phyloP scores from a whole-genome alignment of 768 basidiomycete species.

The Pulveroboletus frians region DNA sequence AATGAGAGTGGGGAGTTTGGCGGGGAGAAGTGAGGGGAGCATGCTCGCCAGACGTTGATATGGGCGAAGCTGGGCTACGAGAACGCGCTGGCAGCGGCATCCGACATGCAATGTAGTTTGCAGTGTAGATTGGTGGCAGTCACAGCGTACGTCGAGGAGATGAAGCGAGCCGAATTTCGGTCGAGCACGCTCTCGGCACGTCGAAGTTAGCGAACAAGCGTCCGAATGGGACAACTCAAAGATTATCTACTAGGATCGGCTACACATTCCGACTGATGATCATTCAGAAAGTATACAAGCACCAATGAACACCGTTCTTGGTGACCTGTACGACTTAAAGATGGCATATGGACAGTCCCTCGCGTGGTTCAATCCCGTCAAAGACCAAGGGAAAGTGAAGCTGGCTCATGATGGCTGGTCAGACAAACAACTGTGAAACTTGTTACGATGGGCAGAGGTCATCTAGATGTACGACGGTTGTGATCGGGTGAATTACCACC shows the following conservation, averaged over 20 bases:
- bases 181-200: not conserved
- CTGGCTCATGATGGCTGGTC: too few relatives aligned
- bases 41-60: slow-evolving; percentile 11
- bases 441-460: not conserved
- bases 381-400: not conserved
- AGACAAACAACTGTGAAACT: not conserved
- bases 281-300: too few relatives aligned
- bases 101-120: slow-evolving; percentile 1
- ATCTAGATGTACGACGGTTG: too few relatives aligned
- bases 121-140: not conserved
- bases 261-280: too few relatives aligned
- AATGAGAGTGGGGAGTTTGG: not conserved
- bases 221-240: too few relatives aligned
- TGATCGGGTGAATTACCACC: slow-evolving; percentile 22
- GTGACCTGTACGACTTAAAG: too few relatives aligned
- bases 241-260: too few relatives aligned
- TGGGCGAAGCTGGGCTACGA: slow-evolving; percentile 12
- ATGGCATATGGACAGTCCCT: too few relatives aligned
- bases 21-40: slow-evolving; percentile 4
- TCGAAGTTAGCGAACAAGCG: not conserved
- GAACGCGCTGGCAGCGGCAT: slow-evolving; percentile 22
- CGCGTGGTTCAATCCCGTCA: too few relatives aligned
- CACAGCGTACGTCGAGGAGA: not conserved
- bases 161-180: not conserved
- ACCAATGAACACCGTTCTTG: too few relatives aligned